Evolutionary conservation across 108 stramenopile species (phyloP), one percentile per base, ranked within the genome.

Genomic region (Nannochloropsis salina): DNA sequence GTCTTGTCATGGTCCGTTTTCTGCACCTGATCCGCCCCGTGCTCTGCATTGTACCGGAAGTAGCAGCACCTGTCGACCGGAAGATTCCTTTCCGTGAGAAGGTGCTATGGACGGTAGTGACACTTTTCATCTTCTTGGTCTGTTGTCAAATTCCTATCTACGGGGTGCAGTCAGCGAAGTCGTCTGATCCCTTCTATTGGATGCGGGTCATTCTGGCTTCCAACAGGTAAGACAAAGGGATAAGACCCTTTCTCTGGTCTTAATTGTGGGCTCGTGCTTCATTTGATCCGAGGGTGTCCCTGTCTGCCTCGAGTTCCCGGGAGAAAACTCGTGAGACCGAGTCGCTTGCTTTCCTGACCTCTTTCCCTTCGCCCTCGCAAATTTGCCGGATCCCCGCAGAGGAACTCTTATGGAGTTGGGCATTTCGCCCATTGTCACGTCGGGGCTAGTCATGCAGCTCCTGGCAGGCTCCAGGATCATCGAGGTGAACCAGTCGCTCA

Each of bases 331-430:
- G 20, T 44, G n/a, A 20, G 31, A 31, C 31, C 31, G 31, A 31
- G 31, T 31, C 31, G 61, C 61, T 8, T 74, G 3, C 61, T n/a
- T 6, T 6, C 61, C 61, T 74, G 20, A 15, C 61, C n/a, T n/a
- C 61, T 3, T 74, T 4, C n/a, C 61, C 6, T 8, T 6, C 8
- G 4, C n/a, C 61, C 8, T 74, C 6, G 20, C 15, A 74, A 74
- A 74, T 74, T 31, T 31, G 31, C 31, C 31, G 0, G 1, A 1
- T 82, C 20, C 21, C 9, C 61, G 47, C 85, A 89, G 92, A 61
- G 98, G 98, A 80, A 99, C 99, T 44, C 94, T 99, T 44, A 99
- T 99, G 99, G 99, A 99, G 90, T 95, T 99, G 61, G 99, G 99
- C 80, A 99, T 99, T 90, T 92, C 93, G 74, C 99, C 99, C 9